phyloP scores from a whole-genome alignment of 805 yeast genomes.

The Nakazawaea wyomingensis region DNA sequence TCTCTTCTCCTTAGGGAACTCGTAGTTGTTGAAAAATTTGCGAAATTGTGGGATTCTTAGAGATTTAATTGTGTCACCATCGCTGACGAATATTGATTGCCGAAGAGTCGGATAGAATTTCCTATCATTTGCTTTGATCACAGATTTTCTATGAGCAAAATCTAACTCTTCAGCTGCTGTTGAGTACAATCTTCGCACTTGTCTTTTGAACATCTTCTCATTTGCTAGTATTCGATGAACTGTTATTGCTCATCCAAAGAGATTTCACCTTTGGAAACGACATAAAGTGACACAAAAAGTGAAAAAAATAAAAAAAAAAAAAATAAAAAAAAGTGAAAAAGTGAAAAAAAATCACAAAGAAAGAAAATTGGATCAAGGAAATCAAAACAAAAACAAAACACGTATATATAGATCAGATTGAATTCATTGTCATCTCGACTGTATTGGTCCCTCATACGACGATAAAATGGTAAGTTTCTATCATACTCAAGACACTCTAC shows the following conservation, averaged over 20 bases:
- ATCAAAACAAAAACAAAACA: not conserved
- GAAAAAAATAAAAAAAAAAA: constrained; percentile 1
- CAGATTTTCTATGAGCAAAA: not conserved
- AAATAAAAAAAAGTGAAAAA: too few relatives aligned
- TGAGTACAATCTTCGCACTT: not conserved
- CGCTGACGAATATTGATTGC: constrained; percentile 14
- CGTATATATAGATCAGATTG: not conserved
- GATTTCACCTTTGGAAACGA: too few relatives aligned
- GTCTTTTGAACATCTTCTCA: constrained; percentile 4
- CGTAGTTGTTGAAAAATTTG: constrained; percentile 20
- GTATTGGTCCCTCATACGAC: too few relatives aligned
- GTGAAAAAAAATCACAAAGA: not conserved
- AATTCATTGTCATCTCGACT: too few relatives aligned
- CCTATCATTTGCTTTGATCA: not conserved
- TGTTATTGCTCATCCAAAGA: too few relatives aligned
- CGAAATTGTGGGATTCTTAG: constrained; percentile 37
- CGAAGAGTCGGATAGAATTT: constrained; percentile 18
- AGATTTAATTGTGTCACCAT: constrained; percentile 7
- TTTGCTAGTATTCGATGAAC: too few relatives aligned
- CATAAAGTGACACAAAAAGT: not conserved
- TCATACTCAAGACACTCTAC: too few relatives aligned
- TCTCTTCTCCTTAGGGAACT: constrained; percentile 20
- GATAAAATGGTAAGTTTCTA: too few relatives aligned
- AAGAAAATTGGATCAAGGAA: not conserved
- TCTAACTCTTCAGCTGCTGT: not conserved